A percentile compares a stretch with the other conserved stretches of the same genome.
phyloP scores from a whole-genome alignment of 306 rosid species.

The Trifolium pratense region DNA sequence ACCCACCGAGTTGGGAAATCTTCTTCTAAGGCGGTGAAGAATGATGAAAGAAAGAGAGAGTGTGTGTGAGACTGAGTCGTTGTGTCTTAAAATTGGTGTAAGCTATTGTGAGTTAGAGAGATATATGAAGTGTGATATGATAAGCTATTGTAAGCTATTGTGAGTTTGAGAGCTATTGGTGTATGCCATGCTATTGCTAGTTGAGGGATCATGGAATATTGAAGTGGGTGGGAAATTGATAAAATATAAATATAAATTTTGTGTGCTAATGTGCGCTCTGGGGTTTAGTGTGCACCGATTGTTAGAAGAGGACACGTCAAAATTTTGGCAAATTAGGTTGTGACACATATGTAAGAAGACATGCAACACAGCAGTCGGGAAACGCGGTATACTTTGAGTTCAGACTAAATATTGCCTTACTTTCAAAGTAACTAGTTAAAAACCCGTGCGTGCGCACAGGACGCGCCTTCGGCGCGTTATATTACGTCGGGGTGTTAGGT shows the following conservation, averaged over 20 bases:
- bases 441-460: no score
- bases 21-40: conserved; percentile 40
- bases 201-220: conserved; percentile 37
- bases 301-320: conserved; percentile 44
- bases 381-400: not conserved
- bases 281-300: conserved; percentile 13
- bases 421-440: conserved; percentile 2
- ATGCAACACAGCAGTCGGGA: conserved; percentile 1
- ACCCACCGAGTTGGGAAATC: conserved; percentile 2
- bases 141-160: no score
- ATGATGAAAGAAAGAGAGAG: not conserved
- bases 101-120: conserved; percentile 25
- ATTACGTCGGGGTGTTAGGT: no score
- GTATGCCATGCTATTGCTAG: no score
- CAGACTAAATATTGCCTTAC: not conserved
- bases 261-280: conserved; percentile 3
- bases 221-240: conserved; percentile 37
- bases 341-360: conserved; percentile 20
- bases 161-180: no score
- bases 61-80: not conserved
- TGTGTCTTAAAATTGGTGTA: not conserved
- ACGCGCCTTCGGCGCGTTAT: no score
- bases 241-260: not conserved
- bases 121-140: conserved; percentile 10
- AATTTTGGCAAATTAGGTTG: not conserved